Evolutionary conservation across 345 rosid genomes (phyloP).

Genomic region (Lagerstroemia speciosa): DNA sequence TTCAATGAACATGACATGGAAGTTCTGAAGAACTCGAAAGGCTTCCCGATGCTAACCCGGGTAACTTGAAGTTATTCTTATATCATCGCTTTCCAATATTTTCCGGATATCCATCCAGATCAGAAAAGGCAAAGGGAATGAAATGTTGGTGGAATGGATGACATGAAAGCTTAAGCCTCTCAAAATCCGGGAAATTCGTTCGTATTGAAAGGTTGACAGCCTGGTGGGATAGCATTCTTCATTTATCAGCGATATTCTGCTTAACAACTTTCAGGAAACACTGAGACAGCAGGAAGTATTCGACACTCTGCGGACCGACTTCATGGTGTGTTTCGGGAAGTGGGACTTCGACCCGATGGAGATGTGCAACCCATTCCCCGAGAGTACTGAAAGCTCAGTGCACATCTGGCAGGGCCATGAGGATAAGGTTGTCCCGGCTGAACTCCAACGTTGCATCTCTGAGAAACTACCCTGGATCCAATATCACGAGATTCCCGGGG

Average conservation of each 20-base stretch:
- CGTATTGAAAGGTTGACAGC: neutral
- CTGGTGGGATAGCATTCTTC: neutral
- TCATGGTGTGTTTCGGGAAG: constrained; percentile 46
- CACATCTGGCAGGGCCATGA: constrained; percentile 86
- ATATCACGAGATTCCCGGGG: constrained; percentile 77
- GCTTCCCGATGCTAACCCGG: constrained; percentile 74
- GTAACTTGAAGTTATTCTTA: constrained; percentile 23
- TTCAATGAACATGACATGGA: constrained; percentile 60
- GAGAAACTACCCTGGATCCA: constrained; percentile 62
- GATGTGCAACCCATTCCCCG: constrained; percentile 37
- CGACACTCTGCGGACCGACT: constrained; percentile 52
- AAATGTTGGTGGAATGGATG: neutral
- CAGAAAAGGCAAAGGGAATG: neutral
- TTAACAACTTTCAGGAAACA: constrained; percentile 32
- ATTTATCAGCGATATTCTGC: neutral
- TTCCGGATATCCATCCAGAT: neutral
- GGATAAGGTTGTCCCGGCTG: constrained; percentile 77
- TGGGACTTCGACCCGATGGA: constrained; percentile 85
- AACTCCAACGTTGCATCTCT: constrained; percentile 58
- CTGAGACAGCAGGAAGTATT: constrained; percentile 42
- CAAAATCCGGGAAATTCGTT: neutral
- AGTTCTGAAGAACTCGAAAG: constrained; percentile 52
- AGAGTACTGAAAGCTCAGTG: constrained; percentile 28
- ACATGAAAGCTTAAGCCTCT: neutral
- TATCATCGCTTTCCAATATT: neutral